Conservation (phyloP, 352 stramenopile species). For the Aphanomyces stellatus region DNA sequence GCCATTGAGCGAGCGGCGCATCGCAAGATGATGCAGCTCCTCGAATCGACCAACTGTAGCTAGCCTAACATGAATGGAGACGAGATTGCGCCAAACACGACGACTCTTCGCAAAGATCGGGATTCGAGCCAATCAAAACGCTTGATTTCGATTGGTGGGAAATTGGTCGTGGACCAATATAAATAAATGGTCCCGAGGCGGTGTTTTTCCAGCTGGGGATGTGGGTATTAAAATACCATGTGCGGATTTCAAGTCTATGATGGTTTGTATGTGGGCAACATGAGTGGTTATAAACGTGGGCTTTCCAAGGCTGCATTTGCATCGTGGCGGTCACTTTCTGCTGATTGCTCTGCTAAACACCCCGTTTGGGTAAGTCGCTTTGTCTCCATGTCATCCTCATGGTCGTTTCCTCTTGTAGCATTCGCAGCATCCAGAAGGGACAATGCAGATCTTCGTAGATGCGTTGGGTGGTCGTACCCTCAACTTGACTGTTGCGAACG, state of each 20-base stretch:
- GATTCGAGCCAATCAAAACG: background rate
- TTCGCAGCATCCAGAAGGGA: constrained; percentile 88
- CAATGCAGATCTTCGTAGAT: constrained; percentile 95
- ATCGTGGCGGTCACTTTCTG: constrained; percentile 66
- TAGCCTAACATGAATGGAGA: background rate
- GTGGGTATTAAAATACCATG: background rate
- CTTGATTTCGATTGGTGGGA: background rate
- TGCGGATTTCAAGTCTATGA: background rate
- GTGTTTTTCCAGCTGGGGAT: background rate
- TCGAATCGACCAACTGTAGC: background rate
- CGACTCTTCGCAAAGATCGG: background rate
- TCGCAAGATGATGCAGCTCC: background rate
- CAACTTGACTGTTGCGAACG: constrained; percentile 66
- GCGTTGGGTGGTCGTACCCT: constrained; percentile 73
- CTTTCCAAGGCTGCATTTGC: background rate
- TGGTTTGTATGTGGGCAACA: constrained; percentile 12
- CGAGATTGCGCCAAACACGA: background rate
- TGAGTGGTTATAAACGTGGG: background rate
- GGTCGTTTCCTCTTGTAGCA: constrained; percentile 37
- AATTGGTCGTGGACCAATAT: background rate
- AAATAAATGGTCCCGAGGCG: constrained; percentile 18
- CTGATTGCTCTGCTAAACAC: constrained; percentile 87
- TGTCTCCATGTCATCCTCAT: constrained; percentile 2
- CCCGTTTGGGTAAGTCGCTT: constrained; percentile 37
- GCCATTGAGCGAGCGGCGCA: background rate